A percentile compares a stretch with the other conserved stretches of the same genome.
phyloP scores from a whole-genome alignment of 768 basidiomycete genomes.

The Galerina marginata region DNA sequence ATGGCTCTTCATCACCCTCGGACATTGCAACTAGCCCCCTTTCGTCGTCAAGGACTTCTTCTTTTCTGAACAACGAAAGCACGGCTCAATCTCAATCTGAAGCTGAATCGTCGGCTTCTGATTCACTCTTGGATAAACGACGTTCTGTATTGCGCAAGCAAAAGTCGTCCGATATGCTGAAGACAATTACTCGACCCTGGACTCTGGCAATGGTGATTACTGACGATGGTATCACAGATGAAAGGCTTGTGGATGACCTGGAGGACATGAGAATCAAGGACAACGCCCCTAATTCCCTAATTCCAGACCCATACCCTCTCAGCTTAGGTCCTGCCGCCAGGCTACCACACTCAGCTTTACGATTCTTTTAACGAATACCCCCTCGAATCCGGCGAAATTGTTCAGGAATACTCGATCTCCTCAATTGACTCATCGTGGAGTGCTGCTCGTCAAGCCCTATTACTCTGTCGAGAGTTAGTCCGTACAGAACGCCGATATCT shows the following conservation, averaged over 20 bases:
- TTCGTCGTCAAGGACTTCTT: neutral
- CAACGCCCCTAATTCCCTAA: slow-evolving; percentile 5
- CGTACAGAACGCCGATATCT: slow-evolving; percentile 51
- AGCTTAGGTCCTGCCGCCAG: slow-evolving; percentile 22
- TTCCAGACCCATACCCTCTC: slow-evolving; percentile 17
- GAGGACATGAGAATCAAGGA: slow-evolving; percentile 44
- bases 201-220: slow-evolving; percentile 56
- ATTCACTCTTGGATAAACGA: neutral
- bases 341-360: slow-evolving; percentile 30
- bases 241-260: slow-evolving; percentile 51
- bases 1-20: slow-evolving; percentile 3
- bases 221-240: slow-evolving; percentile 55
- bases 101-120: neutral
- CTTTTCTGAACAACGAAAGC: neutral
- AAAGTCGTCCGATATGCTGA: slow-evolving; percentile 11
- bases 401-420: slow-evolving; percentile 14
- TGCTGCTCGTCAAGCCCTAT: slow-evolving; percentile 40
- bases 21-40: neutral
- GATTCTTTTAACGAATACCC: slow-evolving; percentile 32
- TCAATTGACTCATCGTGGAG: slow-evolving; percentile 37
- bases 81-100: neutral
- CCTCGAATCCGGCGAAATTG: slow-evolving; percentile 24
- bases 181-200: slow-evolving; percentile 31
- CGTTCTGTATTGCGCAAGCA: slow-evolving; percentile 23
- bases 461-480: slow-evolving; percentile 46